Base-by-base conservation (phyloP, 116 monocot genomes). In the Iris pallida region DNA sequence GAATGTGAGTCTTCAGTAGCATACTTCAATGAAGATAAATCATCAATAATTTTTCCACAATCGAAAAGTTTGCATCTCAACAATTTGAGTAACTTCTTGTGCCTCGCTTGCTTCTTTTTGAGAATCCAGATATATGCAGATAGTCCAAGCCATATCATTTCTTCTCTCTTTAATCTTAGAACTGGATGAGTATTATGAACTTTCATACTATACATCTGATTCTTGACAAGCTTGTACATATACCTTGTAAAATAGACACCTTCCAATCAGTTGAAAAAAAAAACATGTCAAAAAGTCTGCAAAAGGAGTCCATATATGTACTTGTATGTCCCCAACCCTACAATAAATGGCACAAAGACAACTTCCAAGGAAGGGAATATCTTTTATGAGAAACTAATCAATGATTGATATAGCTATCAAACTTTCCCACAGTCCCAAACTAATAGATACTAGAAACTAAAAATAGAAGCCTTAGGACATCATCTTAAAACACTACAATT, bases 1-100 rank as follows among this genome's bases (percentile, higher is more conserved):
- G 98, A 98, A 69, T 90, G 93, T n/a, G 85, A 93, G 49, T 90
- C 93, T 68, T 93, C 79, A 9, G 91, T 72, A 4, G 88, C 88
- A 64, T 84, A 88, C 42, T 55, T 77, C 58, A 93, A 20, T 55
- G 77, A 66, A 63, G 74, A 69, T 7, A 76, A 71, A 42, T 47
- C 13, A 30, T 15, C 16, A 8, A 55, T 43, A 4, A 70, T 59
- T 2, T 48, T 53, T n/a, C 71, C 73, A 57, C 44, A 54, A 2
- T 7, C 60, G 8, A 58, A 63, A 20, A 98, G 57, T 67, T 75
- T 75, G 46, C 30, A 42, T 41, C 55, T 75, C 67, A 99, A 70
- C 41, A 88, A 52, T 55, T 57, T 57, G 40, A 99, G 44, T 8
- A 99, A 65, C 42, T 88, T 79, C 52, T 41, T 71, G 78, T 99